phyloP scores from a whole-genome alignment of 495 filamentous ascomycete genomes.

The Lasiosphaeria ovina region DNA sequence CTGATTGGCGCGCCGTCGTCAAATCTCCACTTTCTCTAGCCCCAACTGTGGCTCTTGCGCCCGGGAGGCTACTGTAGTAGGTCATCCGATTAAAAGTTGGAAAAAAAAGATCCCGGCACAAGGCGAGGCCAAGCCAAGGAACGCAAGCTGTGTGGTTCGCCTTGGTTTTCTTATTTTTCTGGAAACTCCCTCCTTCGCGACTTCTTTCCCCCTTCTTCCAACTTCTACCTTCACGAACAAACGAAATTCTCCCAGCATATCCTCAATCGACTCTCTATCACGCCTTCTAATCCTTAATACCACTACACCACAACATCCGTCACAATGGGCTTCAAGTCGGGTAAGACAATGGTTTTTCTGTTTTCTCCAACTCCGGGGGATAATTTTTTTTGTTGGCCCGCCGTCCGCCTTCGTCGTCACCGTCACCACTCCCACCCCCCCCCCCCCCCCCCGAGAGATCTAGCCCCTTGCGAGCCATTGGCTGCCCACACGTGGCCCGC shows the following conservation, averaged over 20 bases:
- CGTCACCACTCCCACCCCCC: not conserved
- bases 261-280: too few species aligned
- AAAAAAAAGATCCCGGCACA: not conserved
- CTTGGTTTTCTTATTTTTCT: not conserved
- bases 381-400: not conserved
- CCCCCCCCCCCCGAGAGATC: not conserved
- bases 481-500: not conserved
- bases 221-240: too few species aligned
- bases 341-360: slow-evolving; percentile 31
- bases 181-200: not conserved
- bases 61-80: slow-evolving; percentile 23
- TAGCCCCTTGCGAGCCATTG: slow-evolving; percentile 9
- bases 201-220: slow-evolving; percentile 1
- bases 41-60: slow-evolving; percentile 26
- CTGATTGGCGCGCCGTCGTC: slow-evolving; percentile 21
- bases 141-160: not conserved
- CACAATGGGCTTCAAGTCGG: slow-evolving; percentile 46
- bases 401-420: not conserved
- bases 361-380: not conserved
- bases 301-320: not conserved
- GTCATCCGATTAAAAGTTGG: slow-evolving; percentile 15
- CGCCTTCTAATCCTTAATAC: too few species aligned
- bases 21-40: slow-evolving; percentile 16
- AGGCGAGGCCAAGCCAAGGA: not conserved
- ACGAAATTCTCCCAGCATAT: too few species aligned